A percentile compares a stretch with the other conserved stretches of the same genome.
Evolutionary conservation across 768 basidiomycete species (phyloP).

Genomic region (Leccinum pellstonianum): DNA sequence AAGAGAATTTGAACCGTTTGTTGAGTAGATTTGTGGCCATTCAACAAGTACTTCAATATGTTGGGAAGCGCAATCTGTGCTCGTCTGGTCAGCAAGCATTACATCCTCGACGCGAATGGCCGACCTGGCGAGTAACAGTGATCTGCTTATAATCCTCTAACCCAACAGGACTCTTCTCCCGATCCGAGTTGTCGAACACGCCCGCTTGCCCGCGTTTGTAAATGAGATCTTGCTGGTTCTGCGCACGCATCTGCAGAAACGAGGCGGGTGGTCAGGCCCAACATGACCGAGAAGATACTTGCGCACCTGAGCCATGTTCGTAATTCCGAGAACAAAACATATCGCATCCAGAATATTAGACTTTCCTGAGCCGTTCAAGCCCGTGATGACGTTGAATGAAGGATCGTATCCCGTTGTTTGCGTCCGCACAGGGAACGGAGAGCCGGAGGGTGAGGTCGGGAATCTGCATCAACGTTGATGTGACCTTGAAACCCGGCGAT

Average conservation of each 20-base stretch:
- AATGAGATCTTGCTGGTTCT: conserved; percentile 95
- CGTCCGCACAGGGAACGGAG: conserved; percentile 82
- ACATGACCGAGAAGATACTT: neutral
- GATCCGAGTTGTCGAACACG: conserved; percentile 95
- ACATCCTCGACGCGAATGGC: conserved; percentile 16
- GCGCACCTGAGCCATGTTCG: conserved; percentile 88
- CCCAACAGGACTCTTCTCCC: conserved; percentile 77
- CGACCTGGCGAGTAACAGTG: conserved; percentile 93
- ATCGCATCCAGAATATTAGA: conserved; percentile 99
- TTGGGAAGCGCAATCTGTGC: conserved; percentile 90
- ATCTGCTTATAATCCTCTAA: conserved; percentile 81
- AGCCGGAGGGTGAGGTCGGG: too few relatives aligned
- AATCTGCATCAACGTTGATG: too few relatives aligned
- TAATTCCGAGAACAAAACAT: conserved; percentile 97
- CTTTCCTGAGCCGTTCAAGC: conserved; percentile 94
- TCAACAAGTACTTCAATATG: conserved; percentile 90
- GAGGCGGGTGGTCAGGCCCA: neutral
- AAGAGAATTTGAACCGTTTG: conserved; percentile 86
- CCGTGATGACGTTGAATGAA: conserved; percentile 98
- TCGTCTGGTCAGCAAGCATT: conserved; percentile 2
- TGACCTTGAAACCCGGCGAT: too few relatives aligned
- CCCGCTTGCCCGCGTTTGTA: conserved; percentile 99
- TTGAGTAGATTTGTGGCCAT: conserved; percentile 91
- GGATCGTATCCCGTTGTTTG: conserved; percentile 96
- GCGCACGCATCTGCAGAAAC: conserved; percentile 77